Percentiles rank a stretch among this genome's conserved stretches.
Evolutionary conservation across 805 yeast species (phyloP).

Genomic region (Debaryomyces maramus): DNA sequence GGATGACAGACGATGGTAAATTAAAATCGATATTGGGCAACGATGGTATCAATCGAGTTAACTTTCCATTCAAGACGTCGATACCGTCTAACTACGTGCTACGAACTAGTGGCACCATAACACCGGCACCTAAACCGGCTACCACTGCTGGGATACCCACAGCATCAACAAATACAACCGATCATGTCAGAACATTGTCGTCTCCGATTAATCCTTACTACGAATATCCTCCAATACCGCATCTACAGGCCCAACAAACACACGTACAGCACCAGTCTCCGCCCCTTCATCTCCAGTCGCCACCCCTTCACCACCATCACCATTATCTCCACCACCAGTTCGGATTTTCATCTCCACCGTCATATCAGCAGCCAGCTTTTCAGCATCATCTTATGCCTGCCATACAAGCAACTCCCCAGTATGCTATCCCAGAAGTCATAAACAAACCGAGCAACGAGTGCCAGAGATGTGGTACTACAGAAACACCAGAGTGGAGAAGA

Average conservation of each 20-base stretch:
- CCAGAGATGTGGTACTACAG: slow-evolving; percentile 47
- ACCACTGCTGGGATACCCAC: too few species aligned
- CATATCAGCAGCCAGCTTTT: neutral
- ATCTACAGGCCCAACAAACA: slow-evolving; percentile 3
- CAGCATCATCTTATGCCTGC: slow-evolving; percentile 1
- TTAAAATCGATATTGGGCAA: too few species aligned
- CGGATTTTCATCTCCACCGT: slow-evolving; percentile 1
- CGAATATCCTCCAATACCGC: slow-evolving; percentile 5
- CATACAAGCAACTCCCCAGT: slow-evolving; percentile 5
- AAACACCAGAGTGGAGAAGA: slow-evolving; percentile 47
- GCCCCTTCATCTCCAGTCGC: slow-evolving; percentile 6
- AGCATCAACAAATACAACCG: too few species aligned
- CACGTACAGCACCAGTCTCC: slow-evolving; percentile 2
- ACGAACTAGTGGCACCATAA: too few species aligned
- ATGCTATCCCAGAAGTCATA: slow-evolving; percentile 30
- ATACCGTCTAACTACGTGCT: too few species aligned
- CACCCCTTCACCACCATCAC: slow-evolving; percentile 6
- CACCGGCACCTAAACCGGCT: too few species aligned
- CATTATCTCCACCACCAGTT: slow-evolving; percentile 1
- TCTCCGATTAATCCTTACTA: neutral
- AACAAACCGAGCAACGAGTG: slow-evolving; percentile 37
- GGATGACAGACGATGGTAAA: neutral
- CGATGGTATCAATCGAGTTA: too few species aligned
- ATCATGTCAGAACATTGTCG: too few species aligned
- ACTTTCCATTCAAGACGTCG: too few species aligned